Evolutionary conservation across 306 rosid species (phyloP).

Genomic region (Pyrus pyrifolia): DNA sequence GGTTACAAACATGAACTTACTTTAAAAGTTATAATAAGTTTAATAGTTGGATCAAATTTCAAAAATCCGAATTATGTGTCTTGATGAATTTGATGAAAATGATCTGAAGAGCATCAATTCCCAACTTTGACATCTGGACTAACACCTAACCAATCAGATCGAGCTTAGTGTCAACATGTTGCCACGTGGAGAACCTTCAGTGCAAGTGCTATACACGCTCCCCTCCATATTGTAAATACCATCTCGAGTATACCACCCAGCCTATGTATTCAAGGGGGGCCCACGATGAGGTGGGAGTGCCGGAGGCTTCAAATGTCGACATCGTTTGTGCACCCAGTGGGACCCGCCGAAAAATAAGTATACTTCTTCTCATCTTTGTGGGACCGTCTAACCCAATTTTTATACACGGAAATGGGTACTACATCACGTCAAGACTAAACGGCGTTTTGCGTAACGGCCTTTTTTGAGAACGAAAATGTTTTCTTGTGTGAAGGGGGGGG

Average conservation of each 20-base stretch:
- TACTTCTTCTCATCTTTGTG: neutral
- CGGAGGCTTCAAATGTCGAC: constrained; percentile 46
- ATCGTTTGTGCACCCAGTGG: neutral
- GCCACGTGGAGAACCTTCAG: neutral
- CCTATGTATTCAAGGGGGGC: neutral
- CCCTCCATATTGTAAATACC: neutral
- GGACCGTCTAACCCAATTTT: constrained; percentile 22
- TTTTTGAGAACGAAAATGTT: neutral
- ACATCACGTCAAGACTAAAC: neutral
- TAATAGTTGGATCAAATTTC: fast-evolving
- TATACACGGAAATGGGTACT: neutral
- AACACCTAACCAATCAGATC: neutral
- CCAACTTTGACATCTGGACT: constrained; percentile 15
- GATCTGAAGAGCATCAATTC: fast-evolving
- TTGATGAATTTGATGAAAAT: no score
- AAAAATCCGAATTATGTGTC: fast-evolving
- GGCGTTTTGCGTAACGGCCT: neutral
- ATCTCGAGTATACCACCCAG: neutral
- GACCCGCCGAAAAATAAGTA: neutral
- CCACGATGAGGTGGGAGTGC: constrained; percentile 15
- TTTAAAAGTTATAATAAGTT: no score
- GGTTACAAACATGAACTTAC: neutral
- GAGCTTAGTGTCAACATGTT: neutral
- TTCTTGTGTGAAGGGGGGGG: neutral
- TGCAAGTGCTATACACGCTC: neutral